Evolutionary conservation across 345 rosid genomes (phyloP).

Genomic region (Populus euphratica): DNA sequence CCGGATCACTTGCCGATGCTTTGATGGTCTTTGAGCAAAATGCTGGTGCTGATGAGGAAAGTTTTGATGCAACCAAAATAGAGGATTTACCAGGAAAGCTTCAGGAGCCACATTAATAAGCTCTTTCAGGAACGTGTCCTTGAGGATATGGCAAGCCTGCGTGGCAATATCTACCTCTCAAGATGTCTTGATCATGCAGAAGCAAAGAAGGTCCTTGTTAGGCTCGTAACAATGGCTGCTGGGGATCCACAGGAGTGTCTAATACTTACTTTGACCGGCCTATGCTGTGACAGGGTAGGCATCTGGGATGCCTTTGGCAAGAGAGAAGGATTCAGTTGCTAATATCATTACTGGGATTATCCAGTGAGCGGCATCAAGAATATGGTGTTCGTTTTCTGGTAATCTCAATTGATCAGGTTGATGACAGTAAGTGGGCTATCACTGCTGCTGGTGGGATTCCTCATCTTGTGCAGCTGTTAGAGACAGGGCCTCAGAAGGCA

Average conservation of each 20-base stretch:
- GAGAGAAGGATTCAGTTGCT: slow-evolving; percentile 77
- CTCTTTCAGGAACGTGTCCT: slow-evolving; percentile 75
- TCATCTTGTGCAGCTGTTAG: slow-evolving; percentile 78
- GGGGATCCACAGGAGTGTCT: slow-evolving; percentile 62
- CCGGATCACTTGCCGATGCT: slow-evolving; percentile 83
- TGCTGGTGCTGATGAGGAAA: slow-evolving; percentile 45
- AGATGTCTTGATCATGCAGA: slow-evolving; percentile 58
- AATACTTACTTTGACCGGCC: slow-evolving; percentile 52
- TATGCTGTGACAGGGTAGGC: slow-evolving; percentile 49
- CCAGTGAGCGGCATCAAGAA: slow-evolving; percentile 90
- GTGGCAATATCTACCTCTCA: slow-evolving; percentile 59
- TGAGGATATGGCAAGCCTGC: slow-evolving; percentile 91
- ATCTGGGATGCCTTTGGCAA: slow-evolving; percentile 80
- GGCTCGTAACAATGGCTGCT: slow-evolving; percentile 69
- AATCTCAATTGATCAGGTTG: slow-evolving; percentile 70
- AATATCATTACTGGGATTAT: slow-evolving; percentile 75
- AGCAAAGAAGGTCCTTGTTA: slow-evolving; percentile 75
- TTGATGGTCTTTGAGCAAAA: slow-evolving; percentile 58
- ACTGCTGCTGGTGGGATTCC: slow-evolving; percentile 98
- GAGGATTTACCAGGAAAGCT: slow-evolving; percentile 56
- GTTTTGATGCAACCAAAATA: slow-evolving; percentile 53
- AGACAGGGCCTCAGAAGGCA: slow-evolving; percentile 78
- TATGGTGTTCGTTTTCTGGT: slow-evolving; percentile 65
- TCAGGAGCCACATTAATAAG: slow-evolving; percentile 58
- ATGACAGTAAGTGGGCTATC: slow-evolving; percentile 95